Evolutionary conservation across 164 flowering plant genomes (phyloP).

Genomic region (Pachysandra terminalis): DNA sequence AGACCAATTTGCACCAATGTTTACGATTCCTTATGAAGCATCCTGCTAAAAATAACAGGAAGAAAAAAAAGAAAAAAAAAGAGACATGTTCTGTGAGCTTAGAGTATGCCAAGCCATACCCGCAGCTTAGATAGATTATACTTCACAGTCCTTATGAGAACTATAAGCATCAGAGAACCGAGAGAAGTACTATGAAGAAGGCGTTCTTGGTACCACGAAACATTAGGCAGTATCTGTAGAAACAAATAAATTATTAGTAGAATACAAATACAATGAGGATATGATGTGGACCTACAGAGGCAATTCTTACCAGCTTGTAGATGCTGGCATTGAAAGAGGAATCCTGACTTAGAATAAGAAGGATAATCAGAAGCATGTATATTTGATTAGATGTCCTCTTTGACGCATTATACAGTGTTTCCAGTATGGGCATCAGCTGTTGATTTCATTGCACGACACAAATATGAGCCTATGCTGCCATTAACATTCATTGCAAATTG

Average conservation of each 20-base stretch:
- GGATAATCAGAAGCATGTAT: constrained; percentile 91
- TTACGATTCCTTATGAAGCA: neutral
- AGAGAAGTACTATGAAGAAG: constrained; percentile 89
- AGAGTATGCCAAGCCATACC: constrained; percentile 42
- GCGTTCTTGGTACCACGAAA: constrained; percentile 96
- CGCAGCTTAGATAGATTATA: constrained; percentile 83
- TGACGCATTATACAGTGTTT: constrained; percentile 83
- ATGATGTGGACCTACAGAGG: neutral
- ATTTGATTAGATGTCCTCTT: constrained; percentile 89
- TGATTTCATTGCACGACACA: constrained; percentile 12
- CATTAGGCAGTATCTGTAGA: constrained; percentile 69
- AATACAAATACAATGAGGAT: neutral
- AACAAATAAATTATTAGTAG: constrained; percentile 2
- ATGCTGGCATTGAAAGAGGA: constrained; percentile 92
- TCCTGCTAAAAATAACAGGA: neutral
- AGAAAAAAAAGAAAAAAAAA: too few species aligned
- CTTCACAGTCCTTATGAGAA: constrained; percentile 90
- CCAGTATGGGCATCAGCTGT: constrained; percentile 96
- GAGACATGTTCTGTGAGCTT: neutral
- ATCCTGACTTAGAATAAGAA: constrained; percentile 98
- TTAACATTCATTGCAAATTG: neutral
- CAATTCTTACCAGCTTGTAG: constrained; percentile 75
- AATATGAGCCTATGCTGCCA: constrained; percentile 3
- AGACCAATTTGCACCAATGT: too few species aligned
- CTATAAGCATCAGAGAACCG: constrained; percentile 89